phyloP scores from a whole-genome alignment of 306 rosid species.

The Castanospermum australe region DNA sequence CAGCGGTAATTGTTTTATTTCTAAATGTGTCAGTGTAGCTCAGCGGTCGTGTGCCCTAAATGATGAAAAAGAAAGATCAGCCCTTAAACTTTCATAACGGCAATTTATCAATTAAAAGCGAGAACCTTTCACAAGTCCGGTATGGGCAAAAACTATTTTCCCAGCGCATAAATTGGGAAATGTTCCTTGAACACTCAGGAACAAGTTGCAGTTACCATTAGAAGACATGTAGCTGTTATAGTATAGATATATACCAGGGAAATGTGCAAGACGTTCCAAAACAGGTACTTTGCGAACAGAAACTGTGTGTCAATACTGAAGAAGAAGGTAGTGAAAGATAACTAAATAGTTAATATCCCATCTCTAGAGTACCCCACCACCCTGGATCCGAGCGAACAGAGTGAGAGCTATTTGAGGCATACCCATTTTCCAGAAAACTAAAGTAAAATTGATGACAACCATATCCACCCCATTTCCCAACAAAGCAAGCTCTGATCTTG shows the following conservation, averaged over 20 bases:
- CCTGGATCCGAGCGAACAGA: background rate
- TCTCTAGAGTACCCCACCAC: background rate
- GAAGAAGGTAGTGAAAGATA: background rate
- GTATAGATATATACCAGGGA: background rate
- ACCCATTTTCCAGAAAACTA: background rate
- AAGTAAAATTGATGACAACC: background rate
- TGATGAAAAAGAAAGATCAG: background rate
- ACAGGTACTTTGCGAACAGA: background rate
- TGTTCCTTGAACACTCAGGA: background rate
- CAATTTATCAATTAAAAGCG: background rate
- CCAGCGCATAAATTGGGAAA: background rate
- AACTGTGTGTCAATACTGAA: background rate
- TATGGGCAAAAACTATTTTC: background rate
- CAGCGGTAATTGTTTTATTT: background rate
- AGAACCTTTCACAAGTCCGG: background rate
- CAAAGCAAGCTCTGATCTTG: background rate
- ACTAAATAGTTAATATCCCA: background rate
- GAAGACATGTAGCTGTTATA: background rate
- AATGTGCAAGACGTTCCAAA: background rate
- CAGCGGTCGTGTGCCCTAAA: slow-evolving; percentile 6
- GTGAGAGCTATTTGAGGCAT: background rate
- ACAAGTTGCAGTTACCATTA: background rate
- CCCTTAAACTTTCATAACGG: background rate
- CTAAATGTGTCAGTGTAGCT: background rate
- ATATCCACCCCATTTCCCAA: background rate